Conservation (phyloP, 345 rosid genomes). For the Angophora floribunda region DNA sequence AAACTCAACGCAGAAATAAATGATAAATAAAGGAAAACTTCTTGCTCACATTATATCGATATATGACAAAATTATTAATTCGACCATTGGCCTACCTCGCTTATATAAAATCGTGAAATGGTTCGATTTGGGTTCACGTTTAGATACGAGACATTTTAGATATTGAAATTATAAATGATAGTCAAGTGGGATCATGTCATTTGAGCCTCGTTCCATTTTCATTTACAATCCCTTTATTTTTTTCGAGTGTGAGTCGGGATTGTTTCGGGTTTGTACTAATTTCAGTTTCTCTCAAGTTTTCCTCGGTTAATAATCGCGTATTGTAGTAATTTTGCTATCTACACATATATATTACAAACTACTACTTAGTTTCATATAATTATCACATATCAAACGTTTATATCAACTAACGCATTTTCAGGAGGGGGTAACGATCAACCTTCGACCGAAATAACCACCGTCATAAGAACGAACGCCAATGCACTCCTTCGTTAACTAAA, state of each 20-base stretch:
- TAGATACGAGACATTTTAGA: not conserved
- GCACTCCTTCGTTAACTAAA: not conserved
- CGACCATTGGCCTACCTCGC: not conserved
- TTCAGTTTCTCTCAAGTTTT: not conserved
- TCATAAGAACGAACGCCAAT: not conserved
- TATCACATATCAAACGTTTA: not conserved
- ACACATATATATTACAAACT: not conserved
- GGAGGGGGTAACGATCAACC: too few relatives aligned
- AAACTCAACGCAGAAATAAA: not conserved
- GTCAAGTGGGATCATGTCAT: not conserved
- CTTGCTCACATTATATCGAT: not conserved
- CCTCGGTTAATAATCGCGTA: not conserved
- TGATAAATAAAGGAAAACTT: not conserved
- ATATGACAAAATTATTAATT: rapidly evolving
- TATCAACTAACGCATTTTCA: not conserved
- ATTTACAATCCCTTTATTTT: not conserved
- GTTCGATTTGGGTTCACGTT: not conserved
- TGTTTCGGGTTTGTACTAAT: not conserved
- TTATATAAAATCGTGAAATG: not conserved
- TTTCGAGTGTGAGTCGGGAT: not conserved
- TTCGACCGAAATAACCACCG: too few relatives aligned
- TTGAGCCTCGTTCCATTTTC: not conserved
- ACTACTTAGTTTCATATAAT: not conserved
- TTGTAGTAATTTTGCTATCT: not conserved
- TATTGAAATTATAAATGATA: not conserved